These are phyloP conservation scores for Sclerotinia minor DNA, from an alignment of 2,329 filamentous ascomycete genomes.

Conservation along the genomic window DNA sequence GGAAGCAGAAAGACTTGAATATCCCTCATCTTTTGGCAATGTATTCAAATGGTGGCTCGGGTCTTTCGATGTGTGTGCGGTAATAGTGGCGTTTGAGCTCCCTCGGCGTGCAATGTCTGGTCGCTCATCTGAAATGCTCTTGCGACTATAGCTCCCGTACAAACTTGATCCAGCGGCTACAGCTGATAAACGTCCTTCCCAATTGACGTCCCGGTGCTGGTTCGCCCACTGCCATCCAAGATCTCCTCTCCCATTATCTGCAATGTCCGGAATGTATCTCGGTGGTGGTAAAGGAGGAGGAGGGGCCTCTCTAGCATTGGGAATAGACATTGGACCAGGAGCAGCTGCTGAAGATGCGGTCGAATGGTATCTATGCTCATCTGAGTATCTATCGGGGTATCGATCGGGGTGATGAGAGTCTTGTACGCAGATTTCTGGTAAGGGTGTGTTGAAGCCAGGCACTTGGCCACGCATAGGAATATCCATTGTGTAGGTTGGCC, in stretches of 20 bases:
- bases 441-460: constrained; percentile 26
- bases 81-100: constrained; percentile 46
- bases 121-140: constrained; percentile 34
- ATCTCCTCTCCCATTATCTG: constrained; percentile 54
- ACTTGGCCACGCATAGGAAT: constrained; percentile 42
- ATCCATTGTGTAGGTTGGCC: constrained; percentile 44
- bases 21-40: constrained; percentile 41
- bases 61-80: constrained; percentile 46
- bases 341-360: constrained; percentile 45
- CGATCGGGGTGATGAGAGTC: constrained; percentile 44
- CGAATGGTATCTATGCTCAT: constrained; percentile 37
- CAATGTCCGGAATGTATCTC: constrained; percentile 56
- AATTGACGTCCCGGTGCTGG: constrained; percentile 49
- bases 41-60: background rate
- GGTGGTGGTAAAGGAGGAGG: constrained; percentile 68
- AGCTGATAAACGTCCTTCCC: constrained; percentile 46
- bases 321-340: constrained; percentile 62
- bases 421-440: constrained; percentile 47
- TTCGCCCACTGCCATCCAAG: constrained; percentile 61
- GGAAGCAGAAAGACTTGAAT: constrained; percentile 42
- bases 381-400: constrained; percentile 33
- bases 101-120: constrained; percentile 41
- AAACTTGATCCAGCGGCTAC: constrained; percentile 53
- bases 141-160: constrained; percentile 46
- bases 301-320: constrained; percentile 51